Percentiles rank a stretch among this genome's conserved stretches.
phyloP scores from a whole-genome alignment of 1,139 yeast species.

The Pichia cactophila region DNA sequence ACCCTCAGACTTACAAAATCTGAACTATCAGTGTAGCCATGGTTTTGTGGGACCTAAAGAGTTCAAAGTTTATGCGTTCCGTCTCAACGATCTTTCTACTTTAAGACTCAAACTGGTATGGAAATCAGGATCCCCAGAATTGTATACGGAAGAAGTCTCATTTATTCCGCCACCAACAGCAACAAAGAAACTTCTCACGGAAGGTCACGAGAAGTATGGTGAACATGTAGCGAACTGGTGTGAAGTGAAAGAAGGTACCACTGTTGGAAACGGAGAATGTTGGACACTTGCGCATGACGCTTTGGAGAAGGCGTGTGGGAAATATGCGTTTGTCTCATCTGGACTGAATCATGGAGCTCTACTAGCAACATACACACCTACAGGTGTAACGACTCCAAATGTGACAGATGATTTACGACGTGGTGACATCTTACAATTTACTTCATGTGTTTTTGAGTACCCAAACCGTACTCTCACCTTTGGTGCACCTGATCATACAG shows the following conservation, averaged over 20 bases:
- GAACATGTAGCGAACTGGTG: slow-evolving; percentile 58
- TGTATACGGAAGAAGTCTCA: slow-evolving; percentile 30
- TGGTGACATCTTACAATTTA: slow-evolving; percentile 42
- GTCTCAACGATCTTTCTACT: slow-evolving; percentile 47
- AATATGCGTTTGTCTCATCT: slow-evolving; percentile 51
- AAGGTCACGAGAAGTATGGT: slow-evolving; percentile 39
- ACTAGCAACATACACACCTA: slow-evolving; percentile 33
- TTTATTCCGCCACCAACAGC: slow-evolving; percentile 47
- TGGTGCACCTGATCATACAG: slow-evolving; percentile 67
- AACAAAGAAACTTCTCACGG: slow-evolving; percentile 33
- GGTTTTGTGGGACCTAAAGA: slow-evolving; percentile 24
- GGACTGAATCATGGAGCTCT: slow-evolving; percentile 55
- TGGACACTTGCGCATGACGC: slow-evolving; percentile 73
- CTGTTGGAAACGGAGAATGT: slow-evolving; percentile 68
- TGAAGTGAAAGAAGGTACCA: slow-evolving; percentile 45
- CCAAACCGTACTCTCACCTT: slow-evolving; percentile 26
- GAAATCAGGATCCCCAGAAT: slow-evolving; percentile 30
- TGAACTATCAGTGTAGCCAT: slow-evolving; percentile 33
- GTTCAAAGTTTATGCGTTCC: slow-evolving; percentile 29
- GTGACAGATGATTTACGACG: slow-evolving; percentile 31
- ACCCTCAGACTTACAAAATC: slow-evolving; percentile 35
- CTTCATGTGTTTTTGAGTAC: slow-evolving; percentile 36
- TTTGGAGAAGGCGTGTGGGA: slow-evolving; percentile 50
- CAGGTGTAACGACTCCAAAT: slow-evolving; percentile 20
- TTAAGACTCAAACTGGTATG: slow-evolving; percentile 41